Evolutionary conservation across 129 eudicot species (phyloP).

Genomic region (Helianthus annuus): DNA sequence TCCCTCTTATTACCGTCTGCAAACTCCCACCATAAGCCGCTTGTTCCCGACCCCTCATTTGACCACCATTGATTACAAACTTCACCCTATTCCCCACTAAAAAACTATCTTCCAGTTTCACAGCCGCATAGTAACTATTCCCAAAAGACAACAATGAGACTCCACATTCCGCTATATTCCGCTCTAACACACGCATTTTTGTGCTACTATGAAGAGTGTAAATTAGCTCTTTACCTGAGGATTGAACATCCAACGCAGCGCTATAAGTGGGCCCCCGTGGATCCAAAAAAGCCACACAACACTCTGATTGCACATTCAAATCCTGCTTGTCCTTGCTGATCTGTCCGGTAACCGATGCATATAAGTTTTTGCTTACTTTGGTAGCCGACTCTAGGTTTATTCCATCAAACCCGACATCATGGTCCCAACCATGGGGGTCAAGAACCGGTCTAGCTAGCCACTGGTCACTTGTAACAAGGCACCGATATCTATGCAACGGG

Average conservation of each 20-base stretch:
- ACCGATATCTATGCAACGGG: slow-evolving; percentile 73
- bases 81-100: slow-evolving; percentile 64
- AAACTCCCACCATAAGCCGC: slow-evolving; percentile 82
- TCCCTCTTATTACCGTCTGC: slow-evolving; percentile 69
- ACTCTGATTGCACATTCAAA: slow-evolving; percentile 73
- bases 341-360: slow-evolving; percentile 66
- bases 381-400: slow-evolving; percentile 64
- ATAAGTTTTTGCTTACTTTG: slow-evolving; percentile 51
- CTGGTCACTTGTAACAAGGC: slow-evolving; percentile 60
- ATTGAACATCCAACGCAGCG: slow-evolving; percentile 68
- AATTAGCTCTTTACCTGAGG: slow-evolving; percentile 70
- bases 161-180: slow-evolving; percentile 75
- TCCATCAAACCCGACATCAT: slow-evolving; percentile 96
- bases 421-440: slow-evolving; percentile 96
- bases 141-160: slow-evolving; percentile 69
- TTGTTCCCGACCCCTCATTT: slow-evolving; percentile 63
- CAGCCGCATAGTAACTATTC: slow-evolving; percentile 58
- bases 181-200: slow-evolving; percentile 44
- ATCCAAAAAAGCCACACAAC: slow-evolving; percentile 55
- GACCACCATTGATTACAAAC: slow-evolving; percentile 64
- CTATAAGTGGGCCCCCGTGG: slow-evolving; percentile 69
- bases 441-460: slow-evolving; percentile 91
- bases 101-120: slow-evolving; percentile 71
- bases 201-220: slow-evolving; percentile 67
- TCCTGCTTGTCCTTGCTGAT: slow-evolving; percentile 98